Percentiles rank a stretch among this genome's conserved stretches.
Conservation (phyloP, 495 filamentous ascomycete genomes). For the Xylaria longipes region DNA sequence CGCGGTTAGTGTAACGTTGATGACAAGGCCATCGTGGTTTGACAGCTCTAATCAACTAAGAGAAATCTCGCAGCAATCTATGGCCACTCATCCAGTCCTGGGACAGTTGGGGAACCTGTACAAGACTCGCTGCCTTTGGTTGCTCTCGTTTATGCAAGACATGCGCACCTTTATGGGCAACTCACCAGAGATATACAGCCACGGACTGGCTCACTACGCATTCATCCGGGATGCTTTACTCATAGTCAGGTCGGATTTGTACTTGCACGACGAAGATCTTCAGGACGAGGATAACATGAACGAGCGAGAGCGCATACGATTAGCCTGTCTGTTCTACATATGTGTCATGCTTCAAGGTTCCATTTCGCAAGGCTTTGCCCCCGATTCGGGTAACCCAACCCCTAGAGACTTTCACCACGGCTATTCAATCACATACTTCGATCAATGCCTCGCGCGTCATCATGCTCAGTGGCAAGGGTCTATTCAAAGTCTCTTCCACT, state of each 20-base stretch:
- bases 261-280: slow-evolving; percentile 12
- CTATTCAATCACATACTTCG: slow-evolving; percentile 8
- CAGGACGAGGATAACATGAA: neutral
- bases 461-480: slow-evolving; percentile 5
- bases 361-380: neutral
- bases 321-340: slow-evolving; percentile 14
- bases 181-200: slow-evolving; percentile 3
- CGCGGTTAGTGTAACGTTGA: slow-evolving; percentile 13
- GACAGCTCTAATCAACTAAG: slow-evolving; percentile 20
- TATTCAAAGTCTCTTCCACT: neutral
- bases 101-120: slow-evolving; percentile 6
- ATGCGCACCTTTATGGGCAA: slow-evolving; percentile 18
- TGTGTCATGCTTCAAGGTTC: slow-evolving; percentile 13
- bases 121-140: slow-evolving; percentile 18
- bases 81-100: slow-evolving; percentile 8
- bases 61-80: slow-evolving; percentile 16
- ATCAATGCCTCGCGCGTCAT: neutral
- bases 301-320: slow-evolving; percentile 16
- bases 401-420: slow-evolving; percentile 1
- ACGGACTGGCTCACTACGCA: neutral
- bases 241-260: slow-evolving; percentile 4
- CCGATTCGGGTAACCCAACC: neutral
- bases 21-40: slow-evolving; percentile 16
- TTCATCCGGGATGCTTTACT: slow-evolving; percentile 13
- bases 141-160: slow-evolving; percentile 20